These are phyloP conservation scores for Chlorella ohadii DNA, from an alignment of 139 green algal species.

Conservation along the genomic window DNA sequence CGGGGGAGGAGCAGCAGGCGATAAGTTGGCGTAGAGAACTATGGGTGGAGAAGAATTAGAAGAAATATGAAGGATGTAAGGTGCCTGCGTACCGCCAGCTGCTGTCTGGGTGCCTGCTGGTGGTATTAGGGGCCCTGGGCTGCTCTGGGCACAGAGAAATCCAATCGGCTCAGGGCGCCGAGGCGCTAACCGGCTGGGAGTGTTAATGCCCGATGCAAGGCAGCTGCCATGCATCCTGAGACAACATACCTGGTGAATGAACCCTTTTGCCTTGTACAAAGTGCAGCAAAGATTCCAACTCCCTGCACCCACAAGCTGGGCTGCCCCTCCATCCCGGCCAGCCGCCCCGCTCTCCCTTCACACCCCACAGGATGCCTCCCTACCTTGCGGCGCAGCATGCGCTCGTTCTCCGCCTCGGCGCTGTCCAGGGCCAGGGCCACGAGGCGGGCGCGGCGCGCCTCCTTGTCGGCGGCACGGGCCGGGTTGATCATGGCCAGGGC, in stretches of 20 bases:
- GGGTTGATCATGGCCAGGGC: constrained; percentile 69
- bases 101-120: constrained; percentile 2
- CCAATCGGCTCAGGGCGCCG: constrained; percentile 24
- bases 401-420: constrained; percentile 83
- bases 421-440: constrained; percentile 54
- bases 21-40: no score
- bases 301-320: no score
- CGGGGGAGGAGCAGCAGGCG: no score
- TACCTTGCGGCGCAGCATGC: constrained; percentile 81
- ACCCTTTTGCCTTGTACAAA: no score
- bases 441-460: constrained; percentile 39
- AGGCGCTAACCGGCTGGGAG: constrained; percentile 27
- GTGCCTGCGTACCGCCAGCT: constrained; percentile 31
- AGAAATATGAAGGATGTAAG: no score
- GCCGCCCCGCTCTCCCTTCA: not conserved
- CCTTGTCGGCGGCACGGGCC: constrained; percentile 30
- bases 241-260: no score
- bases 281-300: no score
- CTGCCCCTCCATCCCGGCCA: no score
- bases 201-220: constrained; percentile 12
- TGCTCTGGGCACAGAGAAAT: constrained; percentile 36
- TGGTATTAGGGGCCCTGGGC: constrained; percentile 23
- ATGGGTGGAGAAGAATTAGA: no score
- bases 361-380: not conserved
- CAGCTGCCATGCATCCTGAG: not conserved